phyloP scores from a whole-genome alignment of 2,329 filamentous ascomycete genomes.

The Mollisia scopiformis region DNA sequence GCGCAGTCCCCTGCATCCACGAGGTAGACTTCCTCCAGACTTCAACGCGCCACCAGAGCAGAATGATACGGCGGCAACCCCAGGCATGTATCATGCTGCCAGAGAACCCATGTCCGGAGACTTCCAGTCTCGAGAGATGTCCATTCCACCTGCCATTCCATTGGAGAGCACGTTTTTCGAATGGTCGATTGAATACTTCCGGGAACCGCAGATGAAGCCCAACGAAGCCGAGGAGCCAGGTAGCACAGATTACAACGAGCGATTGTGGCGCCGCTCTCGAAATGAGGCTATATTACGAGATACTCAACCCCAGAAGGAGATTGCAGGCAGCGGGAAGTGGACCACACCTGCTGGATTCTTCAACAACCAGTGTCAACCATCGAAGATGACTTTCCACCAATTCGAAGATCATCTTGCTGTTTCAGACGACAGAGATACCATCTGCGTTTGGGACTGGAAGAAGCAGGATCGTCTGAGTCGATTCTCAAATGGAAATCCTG shows the following conservation, averaged over 20 bases:
- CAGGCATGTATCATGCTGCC: slow-evolving; percentile 75
- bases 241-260: slow-evolving; percentile 93
- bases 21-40: slow-evolving; percentile 55
- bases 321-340: slow-evolving; percentile 85
- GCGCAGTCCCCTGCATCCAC: slow-evolving; percentile 30
- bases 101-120: slow-evolving; percentile 79
- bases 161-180: slow-evolving; percentile 84
- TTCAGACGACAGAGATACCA: slow-evolving; percentile 88
- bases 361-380: slow-evolving; percentile 86
- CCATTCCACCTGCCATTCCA: slow-evolving; percentile 67
- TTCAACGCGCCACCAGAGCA: slow-evolving; percentile 70
- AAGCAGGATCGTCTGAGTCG: slow-evolving; percentile 72
- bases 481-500: slow-evolving; percentile 94
- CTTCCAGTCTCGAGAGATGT: slow-evolving; percentile 65
- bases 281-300: slow-evolving; percentile 92
- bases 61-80: slow-evolving; percentile 66
- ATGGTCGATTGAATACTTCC: slow-evolving; percentile 98
- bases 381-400: slow-evolving; percentile 95
- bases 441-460: slow-evolving; percentile 94
- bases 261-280: slow-evolving; percentile 87
- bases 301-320: slow-evolving; percentile 90
- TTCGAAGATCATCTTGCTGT: slow-evolving; percentile 96
- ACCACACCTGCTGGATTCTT: slow-evolving; percentile 81
- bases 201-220: slow-evolving; percentile 96
- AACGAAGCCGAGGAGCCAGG: slow-evolving; percentile 96